phyloP scores from a whole-genome alignment of 2,329 filamentous ascomycete species.

The Sporothrix dimorphospora region DNA sequence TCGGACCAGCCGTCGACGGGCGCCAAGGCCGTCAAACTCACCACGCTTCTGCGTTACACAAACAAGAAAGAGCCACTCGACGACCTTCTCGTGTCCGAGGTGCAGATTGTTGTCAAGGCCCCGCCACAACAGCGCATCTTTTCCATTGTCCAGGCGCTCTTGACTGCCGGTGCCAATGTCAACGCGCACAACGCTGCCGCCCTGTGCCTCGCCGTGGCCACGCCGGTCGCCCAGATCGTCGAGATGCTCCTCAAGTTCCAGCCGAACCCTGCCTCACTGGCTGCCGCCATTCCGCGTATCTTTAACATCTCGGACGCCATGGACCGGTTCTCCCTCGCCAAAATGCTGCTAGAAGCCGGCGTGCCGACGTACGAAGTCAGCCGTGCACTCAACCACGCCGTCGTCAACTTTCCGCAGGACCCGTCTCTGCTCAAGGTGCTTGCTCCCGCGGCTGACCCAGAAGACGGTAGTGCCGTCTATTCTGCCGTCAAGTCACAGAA shows the following conservation, averaged over 20 bases:
- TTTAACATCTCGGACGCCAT: conserved; percentile 55
- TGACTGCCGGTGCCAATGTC: conserved; percentile 58
- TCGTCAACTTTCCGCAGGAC: conserved; percentile 53
- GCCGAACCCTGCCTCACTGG: conserved; percentile 50
- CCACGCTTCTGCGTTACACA: conserved; percentile 49
- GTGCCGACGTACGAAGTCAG: conserved; percentile 54
- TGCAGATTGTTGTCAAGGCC: conserved; percentile 49
- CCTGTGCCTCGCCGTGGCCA: conserved; percentile 54
- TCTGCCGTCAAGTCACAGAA: conserved; percentile 52
- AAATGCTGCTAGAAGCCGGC: conserved; percentile 54
- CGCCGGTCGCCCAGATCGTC: conserved; percentile 49
- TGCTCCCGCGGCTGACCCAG: conserved; percentile 51
- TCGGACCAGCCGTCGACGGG: conserved; percentile 49
- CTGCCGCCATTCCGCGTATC: conserved; percentile 55
- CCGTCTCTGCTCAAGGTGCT: conserved; percentile 52
- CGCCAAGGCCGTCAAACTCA: conserved; percentile 54
- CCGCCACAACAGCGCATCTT: conserved; percentile 46
- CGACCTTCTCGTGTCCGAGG: conserved; percentile 54
- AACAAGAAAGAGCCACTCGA: conserved; percentile 47
- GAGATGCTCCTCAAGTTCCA: conserved; percentile 52
- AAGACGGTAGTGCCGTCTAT: conserved; percentile 54
- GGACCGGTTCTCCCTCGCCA: conserved; percentile 55
- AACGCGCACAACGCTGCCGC: conserved; percentile 57
- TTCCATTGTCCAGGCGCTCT: conserved; percentile 50
- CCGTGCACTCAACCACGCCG: conserved; percentile 55